Base-by-base conservation (phyloP, 306 rosid species). In the Datisca glomerata region DNA sequence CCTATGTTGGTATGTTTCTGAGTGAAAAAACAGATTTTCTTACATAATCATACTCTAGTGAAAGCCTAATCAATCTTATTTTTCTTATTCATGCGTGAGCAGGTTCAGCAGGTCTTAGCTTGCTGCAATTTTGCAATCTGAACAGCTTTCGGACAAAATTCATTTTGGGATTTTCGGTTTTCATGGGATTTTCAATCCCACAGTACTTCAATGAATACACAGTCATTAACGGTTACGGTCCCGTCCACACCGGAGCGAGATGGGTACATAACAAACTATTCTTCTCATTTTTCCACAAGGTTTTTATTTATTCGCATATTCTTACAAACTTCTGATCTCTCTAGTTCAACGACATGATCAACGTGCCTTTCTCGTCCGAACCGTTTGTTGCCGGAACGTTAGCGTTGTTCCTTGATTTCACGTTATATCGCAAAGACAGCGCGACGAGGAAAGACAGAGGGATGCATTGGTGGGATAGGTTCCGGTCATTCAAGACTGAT, bases 171-270 rank as follows among this genome's bases (percentile, higher is more conserved):
- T 72, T 77, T 66, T 80, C 96, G 5, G 42, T 85, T 72, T 85
- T 85, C 79, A 8, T 85, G 49, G 96, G 96, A n/a, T 58, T 85
- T 59, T 85, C 96, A 2, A 63, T 80, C 18, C 70, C 96, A 20
- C 96, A 85, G 57, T 85, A 85, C 76, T 85, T 85, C 76, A 85
- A 80, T 0, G 96, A 85, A 56, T 85, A 85, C 74, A 72, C 82
- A 0, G 80, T 55, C 18, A 45, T 80, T 50, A 74, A 78, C 1
- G 89, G 89, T 27, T 80, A 67, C 24, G 96, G 96, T 60, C 96
- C 96, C 6, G 96, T 78, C 37, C 89, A 80, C 76, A 65, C 85
- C 0, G 47, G 70, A 31, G 77, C 70, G 49, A 72, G 96, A 85
- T 85, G 96, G 96, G 96, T 85, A 72, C 16, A 74, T 6, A 40